These are phyloP conservation scores for Saccharomycopsis sp. DNA, from an alignment of 805 yeast genomes.

Conservation along the genomic window DNA sequence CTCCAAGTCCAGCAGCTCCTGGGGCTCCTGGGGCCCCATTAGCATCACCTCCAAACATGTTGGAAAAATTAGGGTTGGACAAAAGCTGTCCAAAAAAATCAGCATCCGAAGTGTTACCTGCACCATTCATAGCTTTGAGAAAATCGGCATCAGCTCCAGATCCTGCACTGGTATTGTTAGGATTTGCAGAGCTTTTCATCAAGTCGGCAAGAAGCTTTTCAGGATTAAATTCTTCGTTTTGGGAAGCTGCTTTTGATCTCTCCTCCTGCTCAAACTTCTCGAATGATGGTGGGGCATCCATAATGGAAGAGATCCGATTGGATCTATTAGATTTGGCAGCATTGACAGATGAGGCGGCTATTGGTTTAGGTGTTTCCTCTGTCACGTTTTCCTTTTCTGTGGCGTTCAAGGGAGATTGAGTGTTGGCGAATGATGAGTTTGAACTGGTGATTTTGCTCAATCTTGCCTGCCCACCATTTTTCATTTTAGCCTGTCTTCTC, in stretches of 20 bases:
- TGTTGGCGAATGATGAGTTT: constrained; percentile 16
- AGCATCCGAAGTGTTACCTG: neutral
- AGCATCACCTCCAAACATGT: neutral
- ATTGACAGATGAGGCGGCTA: neutral
- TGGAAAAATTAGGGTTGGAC: constrained; percentile 7
- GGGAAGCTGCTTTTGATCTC: neutral
- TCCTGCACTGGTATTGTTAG: constrained; percentile 4
- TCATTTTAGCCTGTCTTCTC: constrained; percentile 21
- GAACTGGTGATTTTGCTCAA: constrained; percentile 19
- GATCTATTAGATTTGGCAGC: neutral
- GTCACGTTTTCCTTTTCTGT: neutral
- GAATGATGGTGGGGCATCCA: constrained; percentile 10
- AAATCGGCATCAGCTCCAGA: constrained; percentile 3
- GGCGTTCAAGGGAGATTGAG: neutral
- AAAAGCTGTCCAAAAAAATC: constrained; percentile 8
- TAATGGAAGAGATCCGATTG: constrained; percentile 18
- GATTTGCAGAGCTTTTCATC: neutral
- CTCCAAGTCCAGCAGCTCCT: neutral
- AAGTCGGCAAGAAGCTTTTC: neutral
- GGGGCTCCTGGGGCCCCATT: neutral
- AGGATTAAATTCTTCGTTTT: neutral
- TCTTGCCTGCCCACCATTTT: constrained; percentile 9
- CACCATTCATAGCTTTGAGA: neutral
- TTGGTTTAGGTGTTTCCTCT: neutral
- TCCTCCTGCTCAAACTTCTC: constrained; percentile 1